Evolutionary conservation across 495 filamentous ascomycete genomes (phyloP).

Genomic region (Durotheca rogersii): DNA sequence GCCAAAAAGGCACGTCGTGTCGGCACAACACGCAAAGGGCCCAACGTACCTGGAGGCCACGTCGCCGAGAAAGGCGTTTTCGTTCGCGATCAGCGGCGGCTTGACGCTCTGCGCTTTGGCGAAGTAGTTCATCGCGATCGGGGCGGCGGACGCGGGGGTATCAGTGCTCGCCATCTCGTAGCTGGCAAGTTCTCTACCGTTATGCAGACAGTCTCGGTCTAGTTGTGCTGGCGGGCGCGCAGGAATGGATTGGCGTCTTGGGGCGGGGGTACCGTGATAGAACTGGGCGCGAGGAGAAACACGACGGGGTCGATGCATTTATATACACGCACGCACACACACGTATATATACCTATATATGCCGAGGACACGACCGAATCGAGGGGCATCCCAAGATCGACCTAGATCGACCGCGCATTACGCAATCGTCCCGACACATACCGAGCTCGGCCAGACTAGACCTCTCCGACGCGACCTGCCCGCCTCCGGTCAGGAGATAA

Average conservation of each 20-base stretch:
- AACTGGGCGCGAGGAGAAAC: too few relatives aligned
- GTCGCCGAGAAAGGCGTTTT: conserved; percentile 73
- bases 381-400: background rate
- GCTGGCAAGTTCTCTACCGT: background rate
- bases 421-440: background rate
- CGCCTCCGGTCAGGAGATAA: conserved; percentile 35
- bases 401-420: background rate
- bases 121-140: conserved; percentile 53
- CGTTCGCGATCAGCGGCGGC: conserved; percentile 70
- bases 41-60: conserved; percentile 56
- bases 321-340: too few relatives aligned
- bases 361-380: background rate
- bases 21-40: too few relatives aligned
- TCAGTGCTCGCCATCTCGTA: conserved; percentile 37
- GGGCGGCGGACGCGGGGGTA: conserved; percentile 14
- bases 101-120: conserved; percentile 63
- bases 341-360: background rate
- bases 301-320: too few relatives aligned
- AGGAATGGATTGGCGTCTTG: too few relatives aligned
- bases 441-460: conserved; percentile 25
- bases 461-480: conserved; percentile 6
- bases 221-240: background rate
- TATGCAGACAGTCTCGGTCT: background rate
- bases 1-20: background rate
- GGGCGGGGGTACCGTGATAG: too few relatives aligned